Evolutionary conservation across 805 yeast species (phyloP).

Genomic region (Cyberlindnera americana): DNA sequence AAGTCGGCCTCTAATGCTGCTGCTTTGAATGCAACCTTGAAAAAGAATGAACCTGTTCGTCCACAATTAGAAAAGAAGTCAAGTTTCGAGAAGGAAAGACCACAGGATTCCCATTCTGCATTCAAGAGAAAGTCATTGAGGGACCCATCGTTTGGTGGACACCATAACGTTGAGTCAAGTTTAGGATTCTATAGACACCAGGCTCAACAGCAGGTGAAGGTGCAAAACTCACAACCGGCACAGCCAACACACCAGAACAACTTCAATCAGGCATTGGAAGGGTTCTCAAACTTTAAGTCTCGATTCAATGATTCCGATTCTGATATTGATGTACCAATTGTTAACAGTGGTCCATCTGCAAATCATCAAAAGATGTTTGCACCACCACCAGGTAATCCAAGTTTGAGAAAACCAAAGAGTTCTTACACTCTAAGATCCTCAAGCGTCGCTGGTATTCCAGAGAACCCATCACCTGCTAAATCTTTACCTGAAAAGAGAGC

Average conservation of each 20-base stretch:
- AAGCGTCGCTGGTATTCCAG: conserved; percentile 14
- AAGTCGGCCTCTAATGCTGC: conserved; percentile 26
- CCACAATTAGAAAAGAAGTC: conserved; percentile 34
- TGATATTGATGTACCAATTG: conserved; percentile 38
- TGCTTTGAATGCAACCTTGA: conserved; percentile 49
- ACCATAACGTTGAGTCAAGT: conserved; percentile 22
- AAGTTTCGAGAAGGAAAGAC: conserved; percentile 51
- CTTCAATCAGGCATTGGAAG: conserved; percentile 9
- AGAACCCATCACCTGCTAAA: conserved; percentile 25
- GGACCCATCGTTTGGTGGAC: conserved; percentile 26
- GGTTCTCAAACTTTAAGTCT: conserved; percentile 39
- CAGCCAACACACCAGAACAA: conserved; percentile 7
- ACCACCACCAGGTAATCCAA: conserved; percentile 19
- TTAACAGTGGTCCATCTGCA: neutral
- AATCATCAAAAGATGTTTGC: conserved; percentile 11
- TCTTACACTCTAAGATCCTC: conserved; percentile 28
- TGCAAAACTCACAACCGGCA: conserved; percentile 11
- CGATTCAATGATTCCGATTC: conserved; percentile 65
- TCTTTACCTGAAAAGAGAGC: conserved; percentile 25
- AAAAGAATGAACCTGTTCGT: conserved; percentile 36
- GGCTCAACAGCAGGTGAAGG: conserved; percentile 15
- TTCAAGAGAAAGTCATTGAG: conserved; percentile 36
- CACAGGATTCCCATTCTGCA: conserved; percentile 31
- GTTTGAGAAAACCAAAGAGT: conserved; percentile 25
- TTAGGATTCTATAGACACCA: conserved; percentile 28